Conservation (phyloP, 2,329 filamentous ascomycete species). For the Periconia sp. region DNA sequence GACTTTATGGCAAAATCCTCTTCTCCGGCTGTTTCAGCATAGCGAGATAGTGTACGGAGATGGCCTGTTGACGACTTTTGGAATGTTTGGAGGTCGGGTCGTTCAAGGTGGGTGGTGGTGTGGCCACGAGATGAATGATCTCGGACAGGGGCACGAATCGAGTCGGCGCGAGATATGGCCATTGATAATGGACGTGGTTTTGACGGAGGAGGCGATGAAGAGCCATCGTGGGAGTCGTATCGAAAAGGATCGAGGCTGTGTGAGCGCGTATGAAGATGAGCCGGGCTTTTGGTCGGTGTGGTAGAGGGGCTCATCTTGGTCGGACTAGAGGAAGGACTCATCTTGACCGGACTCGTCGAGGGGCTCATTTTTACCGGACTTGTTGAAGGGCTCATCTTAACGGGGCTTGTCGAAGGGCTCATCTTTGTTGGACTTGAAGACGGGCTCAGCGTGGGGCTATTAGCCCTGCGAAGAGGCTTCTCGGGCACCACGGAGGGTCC, state of each 20-base stretch:
- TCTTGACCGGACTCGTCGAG: neutral
- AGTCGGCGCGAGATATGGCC: conserved; percentile 42
- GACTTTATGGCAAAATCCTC: conserved; percentile 81
- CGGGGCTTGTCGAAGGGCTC: neutral
- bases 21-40: conserved; percentile 72
- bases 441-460: conserved; percentile 12
- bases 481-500: conserved; percentile 27
- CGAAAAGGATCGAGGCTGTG: conserved; percentile 46
- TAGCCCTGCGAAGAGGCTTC: conserved; percentile 21
- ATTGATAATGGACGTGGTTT: conserved; percentile 49
- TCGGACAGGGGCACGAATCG: conserved; percentile 39
- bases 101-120: conserved; percentile 36
- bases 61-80: conserved; percentile 89
- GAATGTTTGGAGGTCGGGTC: conserved; percentile 72
- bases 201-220: conserved; percentile 45
- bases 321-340: neutral
- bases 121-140: conserved; percentile 35
- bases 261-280: conserved; percentile 30
- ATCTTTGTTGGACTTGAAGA: neutral
- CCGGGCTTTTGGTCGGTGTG: conserved; percentile 12
- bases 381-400: neutral
- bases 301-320: neutral
- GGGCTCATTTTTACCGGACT: conserved; percentile 4
- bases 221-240: conserved; percentile 49
- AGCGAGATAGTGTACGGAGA: conserved; percentile 80